Evolutionary conservation across 176 grass and related monocot species (phyloP).

Genomic region (Puccinellia tenuiflora): DNA sequence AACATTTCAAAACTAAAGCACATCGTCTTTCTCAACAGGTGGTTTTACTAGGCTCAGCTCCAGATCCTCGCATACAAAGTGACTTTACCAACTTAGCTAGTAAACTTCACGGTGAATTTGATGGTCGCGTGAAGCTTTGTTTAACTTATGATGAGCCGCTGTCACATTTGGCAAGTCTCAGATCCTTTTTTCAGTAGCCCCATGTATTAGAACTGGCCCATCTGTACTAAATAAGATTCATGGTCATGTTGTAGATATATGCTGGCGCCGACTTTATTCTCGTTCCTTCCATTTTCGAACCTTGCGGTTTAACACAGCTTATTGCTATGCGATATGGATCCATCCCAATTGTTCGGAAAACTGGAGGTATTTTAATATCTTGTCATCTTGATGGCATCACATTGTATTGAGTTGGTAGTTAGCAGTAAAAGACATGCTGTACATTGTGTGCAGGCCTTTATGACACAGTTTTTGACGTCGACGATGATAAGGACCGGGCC

Average conservation of each 20-base stretch:
- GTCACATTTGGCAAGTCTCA: conserved; percentile 73
- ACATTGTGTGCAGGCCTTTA: conserved; percentile 66
- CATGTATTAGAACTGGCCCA: background rate
- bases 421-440: background rate
- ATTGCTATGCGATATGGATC: conserved; percentile 95
- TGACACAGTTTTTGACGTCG: conserved; percentile 80
- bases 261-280: conserved; percentile 93
- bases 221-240: conserved; percentile 4
- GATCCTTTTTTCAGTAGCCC: background rate
- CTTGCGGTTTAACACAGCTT: conserved; percentile 94
- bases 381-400: background rate
- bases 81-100: conserved; percentile 71
- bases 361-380: conserved; percentile 53
- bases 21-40: conserved; percentile 42
- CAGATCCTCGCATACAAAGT: conserved; percentile 81
- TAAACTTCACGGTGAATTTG: conserved; percentile 64
- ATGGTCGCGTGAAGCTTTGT: conserved; percentile 63
- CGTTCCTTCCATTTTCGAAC: conserved; percentile 94
- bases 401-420: background rate
- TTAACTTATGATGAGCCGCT: conserved; percentile 89
- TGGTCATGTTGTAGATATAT: conserved; percentile 68
- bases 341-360: conserved; percentile 90
- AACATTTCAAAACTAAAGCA: background rate
- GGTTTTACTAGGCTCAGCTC: conserved; percentile 88
- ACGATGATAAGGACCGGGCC: conserved; percentile 77